A percentile compares a stretch with the other conserved stretches of the same genome.
Evolutionary conservation across 371 early-diverging fungal genomes (phyloP).

Genomic region (Umbelopsis sp.): DNA sequence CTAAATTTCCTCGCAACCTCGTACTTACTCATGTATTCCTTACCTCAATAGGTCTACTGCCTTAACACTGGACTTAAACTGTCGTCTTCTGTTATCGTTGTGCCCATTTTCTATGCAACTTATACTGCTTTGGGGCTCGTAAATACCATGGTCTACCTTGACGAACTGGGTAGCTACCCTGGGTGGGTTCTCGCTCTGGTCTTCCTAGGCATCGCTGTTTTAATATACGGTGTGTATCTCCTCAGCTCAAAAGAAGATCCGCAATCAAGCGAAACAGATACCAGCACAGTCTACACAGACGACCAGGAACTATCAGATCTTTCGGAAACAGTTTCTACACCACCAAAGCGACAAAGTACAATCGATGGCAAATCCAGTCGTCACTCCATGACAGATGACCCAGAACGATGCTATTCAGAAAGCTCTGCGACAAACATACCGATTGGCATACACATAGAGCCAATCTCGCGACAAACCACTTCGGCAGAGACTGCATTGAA

Average conservation of each 20-base stretch:
- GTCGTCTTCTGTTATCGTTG: conserved; percentile 68
- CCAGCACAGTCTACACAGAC: neutral
- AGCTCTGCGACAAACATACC: neutral
- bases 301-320: neutral
- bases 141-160: conserved; percentile 68
- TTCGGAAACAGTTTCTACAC: neutral
- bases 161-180: conserved; percentile 60
- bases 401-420: neutral
- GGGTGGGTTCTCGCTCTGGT: conserved; percentile 63
- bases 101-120: conserved; percentile 73
- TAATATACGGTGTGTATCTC: conserved; percentile 61
- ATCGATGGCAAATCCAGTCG: neutral
- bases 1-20: neutral
- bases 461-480: conserved; percentile 7
- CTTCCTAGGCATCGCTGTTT: conserved; percentile 57
- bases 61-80: conserved; percentile 68
- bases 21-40: neutral
- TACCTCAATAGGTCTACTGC: conserved; percentile 58
- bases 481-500: neutral
- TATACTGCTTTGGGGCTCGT: conserved; percentile 68
- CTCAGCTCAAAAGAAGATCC: conserved; percentile 63
- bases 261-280: neutral
- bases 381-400: too few species aligned
- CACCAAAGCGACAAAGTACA: neutral
- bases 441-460: neutral